phyloP scores from a whole-genome alignment of 1,139 yeast genomes.

The Barnettozyma hawaiiensis region DNA sequence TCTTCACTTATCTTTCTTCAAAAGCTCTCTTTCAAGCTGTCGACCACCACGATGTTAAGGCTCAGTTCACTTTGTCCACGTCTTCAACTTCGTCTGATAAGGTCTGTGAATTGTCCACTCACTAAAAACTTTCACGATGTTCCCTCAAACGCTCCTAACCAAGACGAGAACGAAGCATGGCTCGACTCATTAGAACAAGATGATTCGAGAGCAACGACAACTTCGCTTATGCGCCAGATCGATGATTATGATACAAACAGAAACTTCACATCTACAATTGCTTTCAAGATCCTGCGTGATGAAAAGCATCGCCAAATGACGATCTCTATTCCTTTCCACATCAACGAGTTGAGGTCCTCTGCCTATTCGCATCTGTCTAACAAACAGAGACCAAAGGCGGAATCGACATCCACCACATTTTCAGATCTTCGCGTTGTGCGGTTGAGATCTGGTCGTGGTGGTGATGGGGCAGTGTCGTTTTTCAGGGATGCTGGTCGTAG shows the following conservation, averaged over 20 bases:
- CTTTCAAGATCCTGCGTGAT: slow-evolving; percentile 9
- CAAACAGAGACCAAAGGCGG: slow-evolving; percentile 36
- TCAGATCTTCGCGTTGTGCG: slow-evolving; percentile 64
- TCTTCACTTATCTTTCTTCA: too few relatives aligned
- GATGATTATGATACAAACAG: slow-evolving; percentile 8
- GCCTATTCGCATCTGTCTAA: slow-evolving; percentile 33
- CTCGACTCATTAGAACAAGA: background rate
- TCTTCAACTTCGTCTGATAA: background rate
- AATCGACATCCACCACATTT: slow-evolving; percentile 29
- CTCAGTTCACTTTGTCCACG: too few relatives aligned
- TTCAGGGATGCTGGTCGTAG: slow-evolving; percentile 80
- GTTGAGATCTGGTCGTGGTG: slow-evolving; percentile 79
- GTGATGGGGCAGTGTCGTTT: slow-evolving; percentile 82
- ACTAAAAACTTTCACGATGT: background rate
- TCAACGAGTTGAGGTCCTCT: slow-evolving; percentile 35
- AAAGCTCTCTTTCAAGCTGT: background rate
- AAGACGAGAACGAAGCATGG: slow-evolving; percentile 36
- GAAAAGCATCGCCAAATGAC: slow-evolving; percentile 21
- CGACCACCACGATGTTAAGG: background rate
- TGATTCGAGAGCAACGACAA: background rate
- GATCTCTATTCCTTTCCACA: slow-evolving; percentile 32
- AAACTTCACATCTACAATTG: slow-evolving; percentile 8
- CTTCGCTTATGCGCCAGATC: slow-evolving; percentile 4
- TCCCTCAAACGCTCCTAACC: slow-evolving; percentile 46
- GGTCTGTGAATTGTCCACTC: background rate